These are phyloP conservation scores for Avena atlantica DNA, from an alignment of 176 grass and related monocot species.

Conservation along the genomic window DNA sequence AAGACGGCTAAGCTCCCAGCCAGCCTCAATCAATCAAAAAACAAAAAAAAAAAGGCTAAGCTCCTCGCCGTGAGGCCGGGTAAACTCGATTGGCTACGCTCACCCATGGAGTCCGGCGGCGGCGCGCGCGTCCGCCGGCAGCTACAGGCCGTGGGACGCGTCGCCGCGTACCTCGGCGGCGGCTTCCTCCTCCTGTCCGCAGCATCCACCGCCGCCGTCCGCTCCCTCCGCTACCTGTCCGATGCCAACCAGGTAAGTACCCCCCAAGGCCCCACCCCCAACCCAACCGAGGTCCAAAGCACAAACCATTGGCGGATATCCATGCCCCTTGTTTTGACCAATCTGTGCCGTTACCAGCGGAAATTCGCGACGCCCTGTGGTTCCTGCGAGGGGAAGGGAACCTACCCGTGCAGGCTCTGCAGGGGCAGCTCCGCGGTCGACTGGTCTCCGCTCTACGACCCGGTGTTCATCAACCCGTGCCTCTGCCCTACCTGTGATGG, in stretches of 20 bases:
- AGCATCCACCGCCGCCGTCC: slow-evolving; percentile 63
- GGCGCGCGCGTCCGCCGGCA: slow-evolving; percentile 53
- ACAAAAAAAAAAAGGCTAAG: not conserved
- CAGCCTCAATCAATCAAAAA: no score
- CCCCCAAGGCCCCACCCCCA: not conserved
- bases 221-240: slow-evolving; percentile 67
- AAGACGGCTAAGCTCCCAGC: no score
- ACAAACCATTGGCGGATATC: not conserved
- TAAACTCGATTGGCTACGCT: not conserved
- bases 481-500: slow-evolving; percentile 96
- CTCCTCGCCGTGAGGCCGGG: slow-evolving; percentile 2
- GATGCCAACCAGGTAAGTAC: slow-evolving; percentile 69
- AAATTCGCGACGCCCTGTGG: slow-evolving; percentile 68
- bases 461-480: slow-evolving; percentile 84
- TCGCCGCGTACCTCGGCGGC: slow-evolving; percentile 59
- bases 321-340: not conserved
- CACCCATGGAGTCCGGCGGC: slow-evolving; percentile 42
- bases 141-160: slow-evolving; percentile 55
- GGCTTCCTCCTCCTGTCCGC: slow-evolving; percentile 65
- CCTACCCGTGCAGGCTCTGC: slow-evolving; percentile 87
- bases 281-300: not conserved
- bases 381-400: slow-evolving; percentile 80
- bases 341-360: slow-evolving; percentile 46
- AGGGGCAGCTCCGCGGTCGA: slow-evolving; percentile 67
- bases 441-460: slow-evolving; percentile 91